A percentile compares a stretch with the other conserved stretches of the same genome.
Conservation (phyloP, 2,329 filamentous ascomycete genomes). For the Xylaria sp. region DNA sequence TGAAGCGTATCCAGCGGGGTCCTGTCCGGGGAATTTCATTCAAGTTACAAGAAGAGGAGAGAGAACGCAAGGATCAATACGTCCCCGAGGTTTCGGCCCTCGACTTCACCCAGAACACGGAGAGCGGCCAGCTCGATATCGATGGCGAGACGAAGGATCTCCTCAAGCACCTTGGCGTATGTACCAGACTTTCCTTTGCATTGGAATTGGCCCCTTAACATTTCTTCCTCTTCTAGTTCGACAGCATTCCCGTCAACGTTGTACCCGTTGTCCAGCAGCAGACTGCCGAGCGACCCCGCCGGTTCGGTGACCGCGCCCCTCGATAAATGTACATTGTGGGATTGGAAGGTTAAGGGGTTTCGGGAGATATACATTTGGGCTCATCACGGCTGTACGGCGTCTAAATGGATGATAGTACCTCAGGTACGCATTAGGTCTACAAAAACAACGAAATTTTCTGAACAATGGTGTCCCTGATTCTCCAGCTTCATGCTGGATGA, state of each 20-base stretch:
- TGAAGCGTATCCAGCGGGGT: constrained; percentile 99
- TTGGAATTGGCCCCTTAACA: constrained; percentile 21
- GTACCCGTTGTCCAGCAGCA: constrained; percentile 90
- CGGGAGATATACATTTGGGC: constrained; percentile 58
- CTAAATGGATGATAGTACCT: constrained; percentile 67
- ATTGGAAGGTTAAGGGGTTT: constrained; percentile 50
- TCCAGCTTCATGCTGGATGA: constrained; percentile 66
- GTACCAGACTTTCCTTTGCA: constrained; percentile 56
- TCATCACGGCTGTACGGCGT: constrained; percentile 64
- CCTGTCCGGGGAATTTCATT: constrained; percentile 99
- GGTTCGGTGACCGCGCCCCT: constrained; percentile 75
- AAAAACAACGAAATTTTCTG: constrained; percentile 64
- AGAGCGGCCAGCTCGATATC: constrained; percentile 92
- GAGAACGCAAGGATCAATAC: constrained; percentile 99
- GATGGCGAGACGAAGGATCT: constrained; percentile 99
- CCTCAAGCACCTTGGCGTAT: constrained; percentile 97
- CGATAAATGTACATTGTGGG: constrained; percentile 45
- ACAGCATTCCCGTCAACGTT: constrained; percentile 96
- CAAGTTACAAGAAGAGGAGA: constrained; percentile 99
- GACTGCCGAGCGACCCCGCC: constrained; percentile 82
- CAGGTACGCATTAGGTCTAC: constrained; percentile 63
- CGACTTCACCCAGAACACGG: constrained; percentile 95
- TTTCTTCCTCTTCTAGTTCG: constrained; percentile 73
- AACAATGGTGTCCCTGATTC: constrained; percentile 93
- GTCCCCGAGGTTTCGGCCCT: constrained; percentile 98